Evolutionary conservation across 2,329 filamentous ascomycete genomes (phyloP), one percentile per base, ranked within the genome.

Genomic region (Penicillium sp.): DNA sequence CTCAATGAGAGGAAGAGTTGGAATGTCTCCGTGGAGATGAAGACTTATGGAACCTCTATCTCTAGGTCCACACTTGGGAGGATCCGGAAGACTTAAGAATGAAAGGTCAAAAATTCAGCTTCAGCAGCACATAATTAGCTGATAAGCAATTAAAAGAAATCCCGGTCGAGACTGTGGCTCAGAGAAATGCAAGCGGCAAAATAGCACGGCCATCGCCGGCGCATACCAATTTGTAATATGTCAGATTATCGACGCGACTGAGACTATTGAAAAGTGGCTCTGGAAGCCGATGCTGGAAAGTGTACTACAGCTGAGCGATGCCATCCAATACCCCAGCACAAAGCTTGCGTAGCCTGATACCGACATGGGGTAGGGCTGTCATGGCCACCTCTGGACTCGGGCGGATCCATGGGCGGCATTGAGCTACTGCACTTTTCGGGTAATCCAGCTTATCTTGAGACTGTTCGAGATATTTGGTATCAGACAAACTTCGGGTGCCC

Each of bases 351-450:
- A 2, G 31, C 21, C 15, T 28, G 33, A 33, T 45, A 9, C n/a
- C 10, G 42, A n/a, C 28, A 31, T 33, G 16, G 9, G 42, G 7
- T 33, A 23, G n/a, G 28, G 42, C 42, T 45, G n/a, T 9, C 42
- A 45, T 33, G 28, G 42, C 42, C 42, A 29, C 42, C 42, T 45
- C 45, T 39, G 18, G 21, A 18, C 21, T 28, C 6, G 15, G 16
- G 45, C n/a, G 18, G 33, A 15, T 39, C 21, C 41, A 13, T 44
- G 18, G 12, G 12, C 16, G 31, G 39, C 39, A 36, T 24, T n/a
- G 38, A 49, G 16, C 47, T 38, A 31, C 41, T 50, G 31, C 42
- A 39, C 41, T 39, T 29, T 45, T 50, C 48, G 48, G n/a, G n/a
- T 50, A 38, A 45, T 29, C 33, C n/a, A 39, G 33, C 48, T 45